Evolutionary conservation across 2,329 filamentous ascomycete genomes (phyloP).

Genomic region (Hansfordia pulvinata): DNA sequence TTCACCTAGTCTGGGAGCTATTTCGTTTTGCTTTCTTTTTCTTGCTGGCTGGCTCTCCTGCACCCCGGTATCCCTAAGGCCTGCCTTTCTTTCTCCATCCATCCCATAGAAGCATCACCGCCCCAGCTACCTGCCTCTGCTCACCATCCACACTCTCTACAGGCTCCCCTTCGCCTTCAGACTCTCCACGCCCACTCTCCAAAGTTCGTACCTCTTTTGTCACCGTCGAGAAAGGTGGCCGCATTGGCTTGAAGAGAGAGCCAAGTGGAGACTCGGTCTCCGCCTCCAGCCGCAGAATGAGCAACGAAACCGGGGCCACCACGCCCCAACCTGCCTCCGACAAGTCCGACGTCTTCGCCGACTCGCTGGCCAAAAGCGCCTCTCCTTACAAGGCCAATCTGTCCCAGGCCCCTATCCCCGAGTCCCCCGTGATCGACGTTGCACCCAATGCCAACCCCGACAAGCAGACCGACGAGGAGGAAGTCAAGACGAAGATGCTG

Average conservation of each 20-base stretch:
- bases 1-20: too few species aligned
- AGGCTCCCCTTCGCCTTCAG: constrained; percentile 20
- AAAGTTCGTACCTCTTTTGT: constrained; percentile 67
- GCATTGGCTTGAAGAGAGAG: constrained; percentile 35
- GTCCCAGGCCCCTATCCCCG: constrained; percentile 23
- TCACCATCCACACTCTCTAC: too few species aligned
- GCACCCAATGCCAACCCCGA: constrained; percentile 24
- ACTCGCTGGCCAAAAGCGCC: constrained; percentile 15
- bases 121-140: too few species aligned
- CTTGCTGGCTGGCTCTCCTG: too few species aligned
- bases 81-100: too few species aligned
- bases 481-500: constrained; percentile 16
- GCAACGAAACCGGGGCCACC: constrained; percentile 23
- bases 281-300: constrained; percentile 20
- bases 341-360: constrained; percentile 19
- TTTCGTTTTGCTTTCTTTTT: too few species aligned
- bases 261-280: constrained; percentile 27
- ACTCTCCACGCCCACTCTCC: constrained; percentile 53
- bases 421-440: constrained; percentile 7
- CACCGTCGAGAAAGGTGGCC: constrained; percentile 53
- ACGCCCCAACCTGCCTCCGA: constrained; percentile 24
- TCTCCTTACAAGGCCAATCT: constrained; percentile 18
- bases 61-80: too few species aligned
- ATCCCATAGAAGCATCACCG: too few species aligned
- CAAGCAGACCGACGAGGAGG: constrained; percentile 25